These are phyloP conservation scores for Hawksworthiomyces lignivorus DNA, from an alignment of 2,329 filamentous ascomycete genomes.

Conservation along the genomic window DNA sequence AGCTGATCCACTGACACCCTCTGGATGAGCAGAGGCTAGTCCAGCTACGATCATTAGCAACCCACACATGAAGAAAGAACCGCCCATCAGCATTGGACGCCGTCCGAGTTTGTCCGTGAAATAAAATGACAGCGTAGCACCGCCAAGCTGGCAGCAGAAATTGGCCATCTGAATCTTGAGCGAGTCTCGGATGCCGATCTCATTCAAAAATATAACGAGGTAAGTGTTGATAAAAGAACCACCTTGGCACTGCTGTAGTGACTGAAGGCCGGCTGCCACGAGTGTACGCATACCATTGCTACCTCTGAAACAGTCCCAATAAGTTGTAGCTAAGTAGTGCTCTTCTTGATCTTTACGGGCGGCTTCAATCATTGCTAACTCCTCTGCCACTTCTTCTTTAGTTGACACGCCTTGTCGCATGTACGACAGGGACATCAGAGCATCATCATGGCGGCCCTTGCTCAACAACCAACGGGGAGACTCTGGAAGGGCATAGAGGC, in stretches of 20 bases:
- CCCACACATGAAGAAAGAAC: background rate
- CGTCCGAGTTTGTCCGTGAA: background rate
- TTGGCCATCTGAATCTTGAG: background rate
- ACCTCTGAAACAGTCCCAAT: constrained; percentile 2
- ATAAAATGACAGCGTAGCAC: background rate
- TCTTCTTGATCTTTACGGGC: background rate
- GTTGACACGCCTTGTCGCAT: constrained; percentile 1
- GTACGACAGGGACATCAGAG: background rate
- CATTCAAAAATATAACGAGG: background rate
- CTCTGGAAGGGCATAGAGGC: constrained; percentile 1
- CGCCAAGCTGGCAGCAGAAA: background rate
- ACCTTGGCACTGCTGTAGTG: background rate
- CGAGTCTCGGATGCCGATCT: background rate
- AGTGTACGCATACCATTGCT: background rate
- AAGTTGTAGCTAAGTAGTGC: background rate
- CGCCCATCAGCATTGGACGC: background rate
- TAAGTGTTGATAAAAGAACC: background rate
- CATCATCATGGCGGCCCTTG: background rate
- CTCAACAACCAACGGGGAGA: constrained; percentile 4
- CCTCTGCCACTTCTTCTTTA: background rate
- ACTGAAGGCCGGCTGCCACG: background rate
- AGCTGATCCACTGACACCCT: background rate
- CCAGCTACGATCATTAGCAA: background rate
- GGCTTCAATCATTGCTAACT: background rate
- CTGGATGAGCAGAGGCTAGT: background rate